Evolutionary conservation across 2,329 filamentous ascomycete species (phyloP), one percentile per base, ranked within the genome.

Genomic region (Fusarium sp.): DNA sequence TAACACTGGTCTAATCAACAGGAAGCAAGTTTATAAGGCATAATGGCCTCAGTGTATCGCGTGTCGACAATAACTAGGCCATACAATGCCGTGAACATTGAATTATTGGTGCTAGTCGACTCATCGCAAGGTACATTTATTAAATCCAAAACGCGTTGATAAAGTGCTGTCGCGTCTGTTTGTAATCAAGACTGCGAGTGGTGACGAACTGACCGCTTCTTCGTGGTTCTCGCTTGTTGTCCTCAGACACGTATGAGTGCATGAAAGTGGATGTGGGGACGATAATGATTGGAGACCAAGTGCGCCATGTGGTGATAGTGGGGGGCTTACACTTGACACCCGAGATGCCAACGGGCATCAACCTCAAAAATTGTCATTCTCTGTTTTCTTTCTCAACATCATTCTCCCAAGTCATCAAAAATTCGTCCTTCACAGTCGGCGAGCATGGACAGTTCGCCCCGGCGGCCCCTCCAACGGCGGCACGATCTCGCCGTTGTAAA

Each of bases 181-280:
- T 6, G 5, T 4, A 14, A 6, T 24, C 22, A 18, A 24, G 3
- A 51, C 2, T 6, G 4, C 5, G 2, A n/a, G 7, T 51, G n/a
- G 17, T 11, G n/a, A 52, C 17, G 52, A 26, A 33, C 33, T 49
- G 35, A 51, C 56, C 44, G 44, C 56, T n/a, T 44, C 39, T 61
- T 54, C n/a, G n/a, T 31, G 31, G n/a, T 8, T 20, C 18, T 59
- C 24, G 31, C 35, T 59, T 36, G 36, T 52, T 63, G 62, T 28
- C 62, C 45, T 35, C 18, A 63, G 66, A 69, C 65, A 73, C 64
- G 70, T 73, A 57, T 54, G 38, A 42, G 36, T 41, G 70, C 54
- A 73, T 64, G 24, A 58, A 57, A 31, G 52, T 65, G 8, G 33
- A 26, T 68, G 20, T 45, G 33, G 63, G 44, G 24, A 17, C 5